Percentiles rank a stretch among this genome's conserved stretches.
Evolutionary conservation across 306 rosid genomes (phyloP).

Genomic region (Lathyrus tuberosus): DNA sequence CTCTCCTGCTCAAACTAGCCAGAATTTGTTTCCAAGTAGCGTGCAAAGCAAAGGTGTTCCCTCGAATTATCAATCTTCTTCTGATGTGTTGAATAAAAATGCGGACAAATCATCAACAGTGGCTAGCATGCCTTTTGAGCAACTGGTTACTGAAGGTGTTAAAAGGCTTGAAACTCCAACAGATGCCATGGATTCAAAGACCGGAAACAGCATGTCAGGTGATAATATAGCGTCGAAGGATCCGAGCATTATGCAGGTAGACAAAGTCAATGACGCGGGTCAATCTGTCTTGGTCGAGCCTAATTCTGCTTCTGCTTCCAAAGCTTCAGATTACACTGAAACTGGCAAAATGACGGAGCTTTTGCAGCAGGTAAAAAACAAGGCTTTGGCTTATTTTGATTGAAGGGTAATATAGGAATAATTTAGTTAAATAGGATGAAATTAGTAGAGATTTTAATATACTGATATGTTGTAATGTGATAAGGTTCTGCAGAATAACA

Average conservation of each 20-base stretch:
- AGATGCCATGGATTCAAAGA: slow-evolving; percentile 42
- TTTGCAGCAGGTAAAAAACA: slow-evolving; percentile 80
- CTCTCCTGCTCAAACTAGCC: slow-evolving; percentile 53
- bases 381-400: slow-evolving; percentile 17
- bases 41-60: slow-evolving; percentile 39
- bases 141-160: slow-evolving; percentile 57
- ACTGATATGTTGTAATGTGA: slow-evolving; percentile 37
- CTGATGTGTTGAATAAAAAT: slow-evolving; percentile 33
- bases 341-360: slow-evolving; percentile 68
- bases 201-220: slow-evolving; percentile 44
- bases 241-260: slow-evolving; percentile 37
- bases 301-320: slow-evolving; percentile 41
- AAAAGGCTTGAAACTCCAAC: slow-evolving; percentile 55
- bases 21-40: slow-evolving; percentile 42
- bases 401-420: not conserved
- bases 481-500: slow-evolving; percentile 68
- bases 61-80: slow-evolving; percentile 38
- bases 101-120: slow-evolving; percentile 43
- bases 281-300: slow-evolving; percentile 61
- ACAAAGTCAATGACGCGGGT: slow-evolving; percentile 42
- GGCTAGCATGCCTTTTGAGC: slow-evolving; percentile 53
- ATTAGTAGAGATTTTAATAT: not conserved
- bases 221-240: slow-evolving; percentile 41
- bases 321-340: slow-evolving; percentile 46
- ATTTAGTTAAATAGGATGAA: not conserved